Evolutionary conservation across 2,329 filamentous ascomycete genomes (phyloP).

Genomic region (Cercospora citrullina): DNA sequence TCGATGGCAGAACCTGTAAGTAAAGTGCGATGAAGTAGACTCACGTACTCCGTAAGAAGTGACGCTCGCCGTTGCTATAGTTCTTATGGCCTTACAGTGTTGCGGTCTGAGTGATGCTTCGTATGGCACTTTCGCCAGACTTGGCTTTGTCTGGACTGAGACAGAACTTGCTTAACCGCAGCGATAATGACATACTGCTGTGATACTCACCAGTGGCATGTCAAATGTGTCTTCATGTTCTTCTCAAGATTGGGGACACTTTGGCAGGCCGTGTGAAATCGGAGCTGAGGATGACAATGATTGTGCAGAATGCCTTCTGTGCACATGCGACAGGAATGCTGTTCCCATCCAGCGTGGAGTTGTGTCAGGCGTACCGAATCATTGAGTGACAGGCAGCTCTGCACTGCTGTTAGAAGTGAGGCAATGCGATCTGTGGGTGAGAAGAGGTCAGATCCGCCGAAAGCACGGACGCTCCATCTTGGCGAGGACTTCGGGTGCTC

Average conservation of each 20-base stretch:
- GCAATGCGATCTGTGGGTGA: background rate
- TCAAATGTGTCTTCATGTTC: background rate
- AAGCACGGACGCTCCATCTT: background rate
- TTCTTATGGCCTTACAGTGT: background rate
- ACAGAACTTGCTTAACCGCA: background rate
- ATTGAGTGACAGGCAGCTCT: background rate
- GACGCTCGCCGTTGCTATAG: too few relatives aligned
- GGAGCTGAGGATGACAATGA: background rate
- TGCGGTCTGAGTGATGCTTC: conserved; percentile 12
- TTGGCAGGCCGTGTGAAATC: background rate
- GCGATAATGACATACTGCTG: background rate
- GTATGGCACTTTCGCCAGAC: conserved; percentile 4
- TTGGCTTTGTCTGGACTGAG: background rate
- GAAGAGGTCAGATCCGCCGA: conserved; percentile 1
- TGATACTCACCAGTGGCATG: background rate
- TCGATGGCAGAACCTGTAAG: background rate
- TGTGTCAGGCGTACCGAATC: background rate
- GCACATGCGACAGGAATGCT: background rate
- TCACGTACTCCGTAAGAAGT: background rate
- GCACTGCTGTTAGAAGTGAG: background rate
- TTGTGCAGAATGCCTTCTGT: background rate
- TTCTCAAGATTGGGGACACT: background rate
- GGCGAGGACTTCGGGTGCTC: conserved; percentile 9
- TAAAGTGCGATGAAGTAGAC: background rate
- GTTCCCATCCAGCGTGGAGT: background rate